Evolutionary conservation across 2,329 filamentous ascomycete species (phyloP).

Genomic region (Capronia coronata): DNA sequence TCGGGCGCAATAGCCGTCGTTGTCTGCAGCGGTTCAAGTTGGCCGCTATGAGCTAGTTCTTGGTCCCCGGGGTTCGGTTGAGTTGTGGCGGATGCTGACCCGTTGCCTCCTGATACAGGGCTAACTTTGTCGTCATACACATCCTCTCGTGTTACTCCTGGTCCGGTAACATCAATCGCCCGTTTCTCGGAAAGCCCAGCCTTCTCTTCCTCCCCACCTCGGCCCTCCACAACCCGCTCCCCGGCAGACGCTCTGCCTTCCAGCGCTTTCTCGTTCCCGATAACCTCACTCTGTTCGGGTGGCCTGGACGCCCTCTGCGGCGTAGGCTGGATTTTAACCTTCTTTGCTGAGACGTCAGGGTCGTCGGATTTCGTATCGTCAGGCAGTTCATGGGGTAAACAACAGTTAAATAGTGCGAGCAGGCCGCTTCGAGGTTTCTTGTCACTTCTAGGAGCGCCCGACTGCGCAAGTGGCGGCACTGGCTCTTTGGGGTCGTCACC

Average conservation of each 20-base stretch:
- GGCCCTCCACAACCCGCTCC: conserved; percentile 8
- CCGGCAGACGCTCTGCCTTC: conserved; percentile 8
- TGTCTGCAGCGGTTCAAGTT: conserved; percentile 13
- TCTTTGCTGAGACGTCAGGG: conserved; percentile 27
- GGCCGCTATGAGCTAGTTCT: neutral
- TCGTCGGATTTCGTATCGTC: conserved; percentile 25
- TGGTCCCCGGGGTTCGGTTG: neutral
- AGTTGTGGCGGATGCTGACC: conserved; percentile 1
- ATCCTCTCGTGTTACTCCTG: conserved; percentile 17
- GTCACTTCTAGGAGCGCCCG: conserved; percentile 9
- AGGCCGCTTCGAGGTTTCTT: conserved; percentile 26
- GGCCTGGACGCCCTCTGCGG: conserved; percentile 20
- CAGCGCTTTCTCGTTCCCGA: conserved; percentile 20
- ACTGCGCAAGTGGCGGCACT: conserved; percentile 21
- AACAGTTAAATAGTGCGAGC: conserved; percentile 28
- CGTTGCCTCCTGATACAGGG: conserved; percentile 7
- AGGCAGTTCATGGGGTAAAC: conserved; percentile 18
- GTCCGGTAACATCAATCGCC: conserved; percentile 7
- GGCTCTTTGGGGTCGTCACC: conserved; percentile 19
- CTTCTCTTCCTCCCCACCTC: conserved; percentile 16
- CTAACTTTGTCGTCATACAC: conserved; percentile 15
- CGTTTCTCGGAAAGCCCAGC: conserved; percentile 17
- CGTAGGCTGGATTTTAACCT: conserved; percentile 25
- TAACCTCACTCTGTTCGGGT: conserved; percentile 22
- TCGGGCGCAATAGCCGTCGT: conserved; percentile 12